Percentiles rank a stretch among this genome's conserved stretches.
These are phyloP conservation scores for Penicillium crystallinum DNA, from an alignment of 495 filamentous ascomycete genomes.

Conservation along the genomic window DNA sequence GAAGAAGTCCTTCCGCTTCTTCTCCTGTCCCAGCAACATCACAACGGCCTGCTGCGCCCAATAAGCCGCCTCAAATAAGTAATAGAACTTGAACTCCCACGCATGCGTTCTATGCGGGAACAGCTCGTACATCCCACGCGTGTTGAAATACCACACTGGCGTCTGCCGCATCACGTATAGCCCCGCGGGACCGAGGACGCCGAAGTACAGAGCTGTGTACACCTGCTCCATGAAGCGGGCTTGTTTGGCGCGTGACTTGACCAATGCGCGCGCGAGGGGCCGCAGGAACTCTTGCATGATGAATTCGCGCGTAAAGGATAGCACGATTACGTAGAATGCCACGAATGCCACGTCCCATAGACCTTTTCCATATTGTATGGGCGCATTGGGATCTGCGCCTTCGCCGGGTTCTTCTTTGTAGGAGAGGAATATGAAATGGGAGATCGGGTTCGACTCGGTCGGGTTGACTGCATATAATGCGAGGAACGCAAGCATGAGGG, in stretches of 20 bases:
- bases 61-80: constrained; percentile 83
- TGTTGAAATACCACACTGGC: constrained; percentile 91
- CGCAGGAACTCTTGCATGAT: constrained; percentile 81
- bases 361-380: constrained; percentile 76
- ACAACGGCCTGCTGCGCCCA: constrained; percentile 91
- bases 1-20: constrained; percentile 82
- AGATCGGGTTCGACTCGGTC: constrained; percentile 64
- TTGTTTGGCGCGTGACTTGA: constrained; percentile 67
- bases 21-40: constrained; percentile 74
- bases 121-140: constrained; percentile 70
- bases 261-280: constrained; percentile 60
- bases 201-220: constrained; percentile 87
- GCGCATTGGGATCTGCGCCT: constrained; percentile 21
- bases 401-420: constrained; percentile 53
- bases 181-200: constrained; percentile 68
- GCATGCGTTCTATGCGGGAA: constrained; percentile 79
- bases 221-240: constrained; percentile 87
- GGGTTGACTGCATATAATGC: constrained; percentile 66
- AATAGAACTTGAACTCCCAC: constrained; percentile 81
- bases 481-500: constrained; percentile 54
- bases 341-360: constrained; percentile 74
- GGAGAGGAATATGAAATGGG: constrained; percentile 80
- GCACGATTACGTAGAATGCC: constrained; percentile 72
- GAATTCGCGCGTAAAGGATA: constrained; percentile 86
- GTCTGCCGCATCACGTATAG: constrained; percentile 80